phyloP scores from a whole-genome alignment of 306 rosid species.

The Sechiopsis laciniata region DNA sequence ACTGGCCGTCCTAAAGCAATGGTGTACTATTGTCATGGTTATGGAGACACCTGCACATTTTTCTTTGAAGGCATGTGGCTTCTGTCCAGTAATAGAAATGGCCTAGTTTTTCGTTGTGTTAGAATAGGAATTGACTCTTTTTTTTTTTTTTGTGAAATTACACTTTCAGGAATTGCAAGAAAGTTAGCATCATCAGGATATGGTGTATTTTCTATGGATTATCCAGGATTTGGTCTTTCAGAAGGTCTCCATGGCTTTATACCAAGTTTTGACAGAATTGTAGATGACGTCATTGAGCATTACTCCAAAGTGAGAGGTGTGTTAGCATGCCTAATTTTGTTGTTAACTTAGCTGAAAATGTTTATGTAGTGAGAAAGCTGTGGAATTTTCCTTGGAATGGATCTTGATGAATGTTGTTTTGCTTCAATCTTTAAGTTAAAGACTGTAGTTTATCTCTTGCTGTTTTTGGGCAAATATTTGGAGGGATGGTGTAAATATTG shows the following conservation, averaged over 20 bases:
- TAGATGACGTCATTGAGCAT: constrained; percentile 73
- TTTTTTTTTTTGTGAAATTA: background rate
- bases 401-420: background rate
- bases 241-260: constrained; percentile 83
- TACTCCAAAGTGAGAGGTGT: constrained; percentile 72
- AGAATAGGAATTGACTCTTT: background rate
- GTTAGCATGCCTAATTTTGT: background rate
- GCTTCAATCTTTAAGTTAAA: constrained; percentile 10
- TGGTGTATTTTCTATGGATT: constrained; percentile 91
- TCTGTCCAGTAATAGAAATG: constrained; percentile 2
- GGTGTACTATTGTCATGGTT: constrained; percentile 81
- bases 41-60: constrained; percentile 90
- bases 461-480: background rate
- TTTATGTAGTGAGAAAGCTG: background rate
- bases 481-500: background rate
- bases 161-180: constrained; percentile 67
- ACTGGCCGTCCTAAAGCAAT: constrained; percentile 57
- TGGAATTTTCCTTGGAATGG: background rate
- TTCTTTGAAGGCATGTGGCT: constrained; percentile 82
- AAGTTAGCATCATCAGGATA: constrained; percentile 65
- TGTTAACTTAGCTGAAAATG: background rate
- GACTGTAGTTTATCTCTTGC: background rate
- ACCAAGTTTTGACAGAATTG: constrained; percentile 60
- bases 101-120: background rate
- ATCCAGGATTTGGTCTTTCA: constrained; percentile 94